Evolutionary conservation across 202 grass and related monocot species (phyloP).

Genomic region (Bolboschoenoplectus hybrid): DNA sequence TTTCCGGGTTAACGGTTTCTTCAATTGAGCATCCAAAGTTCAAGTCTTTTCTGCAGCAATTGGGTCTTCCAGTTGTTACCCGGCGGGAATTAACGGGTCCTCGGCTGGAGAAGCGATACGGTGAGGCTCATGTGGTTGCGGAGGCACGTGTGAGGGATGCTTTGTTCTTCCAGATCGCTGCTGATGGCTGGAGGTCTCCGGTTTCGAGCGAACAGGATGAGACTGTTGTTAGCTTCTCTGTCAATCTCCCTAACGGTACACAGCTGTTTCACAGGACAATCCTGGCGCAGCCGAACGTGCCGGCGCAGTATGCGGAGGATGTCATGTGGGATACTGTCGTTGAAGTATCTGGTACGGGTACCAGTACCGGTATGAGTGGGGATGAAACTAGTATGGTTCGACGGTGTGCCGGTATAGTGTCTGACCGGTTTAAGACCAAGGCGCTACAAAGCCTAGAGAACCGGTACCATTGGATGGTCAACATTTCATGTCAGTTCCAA

Average conservation of each 20-base stretch:
- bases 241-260: constrained; percentile 58
- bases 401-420: constrained; percentile 50
- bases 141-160: constrained; percentile 51
- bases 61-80: constrained; percentile 43
- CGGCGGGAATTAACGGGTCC: constrained; percentile 38
- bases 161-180: constrained; percentile 52
- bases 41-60: constrained; percentile 41
- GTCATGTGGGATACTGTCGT: constrained; percentile 45
- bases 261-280: constrained; percentile 42
- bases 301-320: constrained; percentile 49
- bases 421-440: constrained; percentile 48
- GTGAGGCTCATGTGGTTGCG: constrained; percentile 31
- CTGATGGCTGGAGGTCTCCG: constrained; percentile 47
- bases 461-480: constrained; percentile 52
- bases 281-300: constrained; percentile 24
- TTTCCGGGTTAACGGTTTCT: constrained; percentile 46
- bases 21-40: constrained; percentile 52
- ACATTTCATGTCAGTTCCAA: constrained; percentile 50
- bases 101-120: constrained; percentile 41
- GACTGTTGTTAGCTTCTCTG: constrained; percentile 38
- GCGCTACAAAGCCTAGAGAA: constrained; percentile 45
- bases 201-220: constrained; percentile 27
- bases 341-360: constrained; percentile 37
- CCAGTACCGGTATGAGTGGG: constrained; percentile 10
- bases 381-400: constrained; percentile 33